Conservation (phyloP, 495 filamentous ascomycete genomes). For the Aspergillus panamensis region DNA sequence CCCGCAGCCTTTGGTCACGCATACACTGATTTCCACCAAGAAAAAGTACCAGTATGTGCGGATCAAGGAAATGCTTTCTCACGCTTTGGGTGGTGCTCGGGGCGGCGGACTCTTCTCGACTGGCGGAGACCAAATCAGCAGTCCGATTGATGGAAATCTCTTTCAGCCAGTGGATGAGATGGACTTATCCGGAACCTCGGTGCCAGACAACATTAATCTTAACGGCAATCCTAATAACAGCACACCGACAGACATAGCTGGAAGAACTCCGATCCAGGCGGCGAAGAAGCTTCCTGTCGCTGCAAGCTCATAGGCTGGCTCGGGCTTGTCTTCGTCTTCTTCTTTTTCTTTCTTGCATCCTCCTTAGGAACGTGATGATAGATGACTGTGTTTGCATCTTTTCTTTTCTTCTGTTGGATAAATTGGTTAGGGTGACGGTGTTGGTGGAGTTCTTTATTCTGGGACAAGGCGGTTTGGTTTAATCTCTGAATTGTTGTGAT, state of each 20-base stretch:
- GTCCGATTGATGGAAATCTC: slow-evolving; percentile 29
- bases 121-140: slow-evolving; percentile 27
- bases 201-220: slow-evolving; percentile 11
- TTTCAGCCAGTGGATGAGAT: slow-evolving; percentile 36
- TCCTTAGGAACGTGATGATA: slow-evolving; percentile 7
- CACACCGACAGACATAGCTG: slow-evolving; percentile 17
- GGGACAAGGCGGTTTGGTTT: not conserved
- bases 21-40: slow-evolving; percentile 62
- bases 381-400: slow-evolving; percentile 7
- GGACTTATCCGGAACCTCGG: slow-evolving; percentile 20
- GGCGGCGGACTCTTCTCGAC: slow-evolving; percentile 47
- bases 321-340: not conserved
- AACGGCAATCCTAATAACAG: not conserved
- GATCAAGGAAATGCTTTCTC: slow-evolving; percentile 82
- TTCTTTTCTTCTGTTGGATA: slow-evolving; percentile 1
- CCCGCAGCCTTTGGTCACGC: slow-evolving; percentile 68
- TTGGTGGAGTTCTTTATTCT: slow-evolving; percentile 5
- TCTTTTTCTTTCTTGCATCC: not conserved
- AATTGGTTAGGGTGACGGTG: slow-evolving; percentile 9
- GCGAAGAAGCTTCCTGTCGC: slow-evolving; percentile 27
- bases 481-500: slow-evolving; percentile 1
- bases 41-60: slow-evolving; percentile 77
- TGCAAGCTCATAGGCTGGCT: slow-evolving; percentile 16
- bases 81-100: slow-evolving; percentile 57
- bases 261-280: slow-evolving; percentile 26